A percentile compares a stretch with the other conserved stretches of the same genome.
phyloP scores from a whole-genome alignment of 139 green algal species.

The Chlorella sp. region DNA sequence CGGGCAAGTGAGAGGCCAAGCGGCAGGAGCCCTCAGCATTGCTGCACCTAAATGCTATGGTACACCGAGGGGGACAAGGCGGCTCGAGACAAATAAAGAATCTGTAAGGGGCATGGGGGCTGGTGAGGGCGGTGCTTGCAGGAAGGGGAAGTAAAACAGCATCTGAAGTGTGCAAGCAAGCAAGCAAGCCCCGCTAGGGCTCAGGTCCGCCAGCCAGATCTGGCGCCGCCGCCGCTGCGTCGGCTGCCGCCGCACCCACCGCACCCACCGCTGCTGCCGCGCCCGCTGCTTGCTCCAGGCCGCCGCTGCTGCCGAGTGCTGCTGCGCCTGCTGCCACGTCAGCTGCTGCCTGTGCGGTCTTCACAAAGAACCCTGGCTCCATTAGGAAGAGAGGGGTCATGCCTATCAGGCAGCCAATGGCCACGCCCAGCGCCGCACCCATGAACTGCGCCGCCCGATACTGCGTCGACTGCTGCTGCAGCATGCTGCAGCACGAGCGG shows the following conservation, averaged over 20 bases:
- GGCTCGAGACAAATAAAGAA: neutral
- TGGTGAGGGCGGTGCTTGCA: neutral
- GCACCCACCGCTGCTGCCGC: neutral
- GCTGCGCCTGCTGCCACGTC: neutral
- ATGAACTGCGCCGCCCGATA: slow-evolving; percentile 40
- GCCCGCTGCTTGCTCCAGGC: neutral
- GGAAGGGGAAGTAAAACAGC: too few relatives aligned
- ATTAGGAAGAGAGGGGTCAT: slow-evolving; percentile 49
- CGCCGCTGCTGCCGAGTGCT: neutral
- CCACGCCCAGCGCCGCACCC: slow-evolving; percentile 65
- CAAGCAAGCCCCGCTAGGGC: neutral
- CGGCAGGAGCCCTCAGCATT: too few relatives aligned
- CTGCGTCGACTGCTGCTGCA: slow-evolving; percentile 39
- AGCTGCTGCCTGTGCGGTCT: neutral
- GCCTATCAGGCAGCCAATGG: slow-evolving; percentile 70
- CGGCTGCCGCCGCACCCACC: neutral
- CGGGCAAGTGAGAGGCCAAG: too few relatives aligned
- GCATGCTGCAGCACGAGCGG: slow-evolving; percentile 20
- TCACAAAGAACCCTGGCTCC: slow-evolving; percentile 35
- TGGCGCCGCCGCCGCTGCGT: neutral
- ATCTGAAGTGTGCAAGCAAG: neutral
- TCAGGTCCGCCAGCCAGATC: neutral
- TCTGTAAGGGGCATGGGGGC: too few relatives aligned
- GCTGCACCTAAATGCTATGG: too few relatives aligned
- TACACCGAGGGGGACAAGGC: neutral